Evolutionary conservation across 1,284 basidiomycete species (phyloP).

Genomic region (Ganoderma lucidum): DNA sequence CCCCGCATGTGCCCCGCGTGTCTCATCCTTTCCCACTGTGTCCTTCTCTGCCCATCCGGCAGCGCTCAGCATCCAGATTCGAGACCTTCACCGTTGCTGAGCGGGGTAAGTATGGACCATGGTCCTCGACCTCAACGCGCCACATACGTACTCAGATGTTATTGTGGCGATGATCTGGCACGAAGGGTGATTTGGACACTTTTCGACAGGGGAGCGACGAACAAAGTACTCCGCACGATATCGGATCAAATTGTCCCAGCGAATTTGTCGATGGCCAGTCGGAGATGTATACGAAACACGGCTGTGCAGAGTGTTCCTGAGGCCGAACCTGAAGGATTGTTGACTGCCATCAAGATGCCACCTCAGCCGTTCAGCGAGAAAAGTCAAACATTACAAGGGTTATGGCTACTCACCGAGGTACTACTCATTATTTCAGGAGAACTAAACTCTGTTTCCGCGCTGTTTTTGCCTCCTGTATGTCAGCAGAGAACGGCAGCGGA

Average conservation of each 20-base stretch:
- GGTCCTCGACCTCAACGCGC: not conserved
- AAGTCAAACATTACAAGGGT: not conserved
- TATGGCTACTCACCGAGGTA: not conserved
- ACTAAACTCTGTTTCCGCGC: constrained; percentile 34
- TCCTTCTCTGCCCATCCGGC: not conserved
- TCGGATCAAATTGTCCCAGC: not conserved
- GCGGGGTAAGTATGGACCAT: too few relatives aligned
- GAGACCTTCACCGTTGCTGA: not conserved
- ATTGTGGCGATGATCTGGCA: not conserved
- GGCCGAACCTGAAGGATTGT: not conserved
- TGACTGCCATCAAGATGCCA: not conserved
- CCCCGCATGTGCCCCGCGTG: not conserved
- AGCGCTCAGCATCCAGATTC: not conserved
- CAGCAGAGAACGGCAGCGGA: not conserved
- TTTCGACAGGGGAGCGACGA: not conserved
- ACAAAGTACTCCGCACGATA: not conserved
- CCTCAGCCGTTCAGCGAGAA: not conserved
- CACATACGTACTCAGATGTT: not conserved
- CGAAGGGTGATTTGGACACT: not conserved
- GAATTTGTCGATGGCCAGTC: not conserved
- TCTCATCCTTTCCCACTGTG: not conserved
- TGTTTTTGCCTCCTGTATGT: not conserved
- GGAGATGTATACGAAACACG: not conserved
- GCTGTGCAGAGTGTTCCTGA: not conserved
- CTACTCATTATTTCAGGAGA: not conserved